A percentile compares a stretch with the other conserved stretches of the same genome.
These are phyloP conservation scores for Leccinum incarnatum DNA, from an alignment of 768 basidiomycete genomes.

Conservation along the genomic window DNA sequence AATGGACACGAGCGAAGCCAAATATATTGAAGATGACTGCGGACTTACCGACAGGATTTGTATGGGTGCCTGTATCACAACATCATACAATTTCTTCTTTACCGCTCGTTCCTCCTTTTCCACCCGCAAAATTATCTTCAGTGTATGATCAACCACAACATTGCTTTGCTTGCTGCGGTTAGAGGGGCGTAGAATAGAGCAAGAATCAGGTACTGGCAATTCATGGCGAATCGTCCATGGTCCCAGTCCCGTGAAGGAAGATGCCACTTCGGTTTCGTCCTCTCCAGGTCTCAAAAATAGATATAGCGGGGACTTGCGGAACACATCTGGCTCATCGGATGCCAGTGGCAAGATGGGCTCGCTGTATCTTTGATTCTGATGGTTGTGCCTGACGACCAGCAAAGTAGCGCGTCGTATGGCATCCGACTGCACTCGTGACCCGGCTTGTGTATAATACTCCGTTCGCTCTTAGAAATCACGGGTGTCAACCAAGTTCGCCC, in stretches of 20 bases:
- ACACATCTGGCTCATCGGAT: slow-evolving; percentile 62
- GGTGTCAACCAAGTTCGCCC: neutral
- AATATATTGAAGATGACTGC: neutral
- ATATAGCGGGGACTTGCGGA: slow-evolving; percentile 65
- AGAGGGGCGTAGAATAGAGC: slow-evolving; percentile 64
- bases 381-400: slow-evolving; percentile 51
- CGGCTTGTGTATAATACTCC: slow-evolving; percentile 73
- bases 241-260: slow-evolving; percentile 69
- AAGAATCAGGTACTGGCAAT: slow-evolving; percentile 66
- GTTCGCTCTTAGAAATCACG: slow-evolving; percentile 58
- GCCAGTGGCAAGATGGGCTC: slow-evolving; percentile 75
- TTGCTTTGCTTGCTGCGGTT: slow-evolving; percentile 60
- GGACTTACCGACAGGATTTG: slow-evolving; percentile 79
- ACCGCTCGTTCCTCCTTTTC: slow-evolving; percentile 72
- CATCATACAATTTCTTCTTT: slow-evolving; percentile 81
- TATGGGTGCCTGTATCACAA: slow-evolving; percentile 81
- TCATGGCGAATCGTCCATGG: slow-evolving; percentile 82
- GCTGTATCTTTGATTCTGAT: slow-evolving; percentile 43
- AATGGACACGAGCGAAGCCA: neutral
- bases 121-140: slow-evolving; percentile 82
- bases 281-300: slow-evolving; percentile 46
- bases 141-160: slow-evolving; percentile 67
- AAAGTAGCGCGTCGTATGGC: slow-evolving; percentile 59
- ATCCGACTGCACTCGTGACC: slow-evolving; percentile 68
- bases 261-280: slow-evolving; percentile 55